Conservation (phyloP, 2,329 filamentous ascomycete species). For the Colletotrichum cuscutae region DNA sequence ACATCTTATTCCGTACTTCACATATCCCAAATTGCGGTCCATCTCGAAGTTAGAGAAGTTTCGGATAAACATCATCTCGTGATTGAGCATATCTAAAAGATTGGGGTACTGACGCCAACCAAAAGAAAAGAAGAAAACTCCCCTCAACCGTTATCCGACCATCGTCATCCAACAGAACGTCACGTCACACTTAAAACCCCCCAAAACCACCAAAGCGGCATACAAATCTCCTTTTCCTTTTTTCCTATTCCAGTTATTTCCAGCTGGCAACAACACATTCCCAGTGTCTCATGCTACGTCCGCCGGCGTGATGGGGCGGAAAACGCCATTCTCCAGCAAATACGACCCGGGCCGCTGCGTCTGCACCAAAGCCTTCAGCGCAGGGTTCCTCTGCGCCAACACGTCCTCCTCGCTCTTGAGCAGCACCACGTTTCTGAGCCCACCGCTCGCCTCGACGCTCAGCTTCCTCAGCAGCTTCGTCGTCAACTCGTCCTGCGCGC, state of each 20-base stretch:
- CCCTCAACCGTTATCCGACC: background rate
- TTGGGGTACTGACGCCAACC: background rate
- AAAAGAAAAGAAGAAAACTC: background rate
- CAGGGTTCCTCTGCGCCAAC: conserved; percentile 38
- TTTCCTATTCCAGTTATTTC: background rate
- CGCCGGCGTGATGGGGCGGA: conserved; percentile 33
- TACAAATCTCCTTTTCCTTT: background rate
- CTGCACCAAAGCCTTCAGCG: conserved; percentile 35
- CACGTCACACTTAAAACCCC: background rate
- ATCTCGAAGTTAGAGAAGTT: background rate
- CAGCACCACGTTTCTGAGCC: conserved; percentile 41
- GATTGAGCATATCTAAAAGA: background rate
- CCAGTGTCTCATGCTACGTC: conserved; percentile 29
- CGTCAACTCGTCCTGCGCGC: conserved; percentile 23
- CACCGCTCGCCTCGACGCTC: conserved; percentile 41
- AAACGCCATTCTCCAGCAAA: conserved; percentile 36
- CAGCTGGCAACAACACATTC: no score
- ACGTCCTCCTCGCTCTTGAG: conserved; percentile 33
- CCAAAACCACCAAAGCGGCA: background rate
- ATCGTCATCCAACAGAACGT: background rate
- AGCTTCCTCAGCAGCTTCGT: conserved; percentile 36
- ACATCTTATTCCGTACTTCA: no score
- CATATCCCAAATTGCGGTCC: background rate
- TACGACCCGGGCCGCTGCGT: conserved; percentile 35
- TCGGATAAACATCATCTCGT: background rate